Evolutionary conservation across 192 early-diverging fungal genomes (phyloP).

Genomic region (Cetraspora pellucida): DNA sequence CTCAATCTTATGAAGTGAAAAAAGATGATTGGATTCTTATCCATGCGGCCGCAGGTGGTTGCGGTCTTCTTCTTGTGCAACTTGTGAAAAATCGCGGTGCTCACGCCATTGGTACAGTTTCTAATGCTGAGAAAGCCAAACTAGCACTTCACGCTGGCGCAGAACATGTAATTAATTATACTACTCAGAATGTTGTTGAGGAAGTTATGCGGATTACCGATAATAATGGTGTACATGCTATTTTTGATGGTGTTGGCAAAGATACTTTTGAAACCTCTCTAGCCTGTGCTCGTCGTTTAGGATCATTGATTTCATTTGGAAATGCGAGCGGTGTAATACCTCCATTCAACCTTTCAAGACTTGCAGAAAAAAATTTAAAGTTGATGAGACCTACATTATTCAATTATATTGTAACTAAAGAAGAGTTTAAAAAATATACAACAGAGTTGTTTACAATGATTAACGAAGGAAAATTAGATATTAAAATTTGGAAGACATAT

Average conservation of each 20-base stretch:
- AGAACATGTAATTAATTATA: conserved; percentile 76
- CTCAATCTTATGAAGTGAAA: conserved; percentile 71
- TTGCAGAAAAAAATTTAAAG: conserved; percentile 72
- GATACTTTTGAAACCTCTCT: conserved; percentile 78
- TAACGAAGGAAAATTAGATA: conserved; percentile 58
- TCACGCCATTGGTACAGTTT: conserved; percentile 85
- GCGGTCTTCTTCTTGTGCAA: conserved; percentile 80
- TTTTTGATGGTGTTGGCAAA: conserved; percentile 93
- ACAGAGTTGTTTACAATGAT: conserved; percentile 66
- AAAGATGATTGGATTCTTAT: conserved; percentile 80
- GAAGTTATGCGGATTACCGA: conserved; percentile 75
- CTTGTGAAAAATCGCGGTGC: conserved; percentile 76
- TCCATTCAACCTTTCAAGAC: conserved; percentile 56
- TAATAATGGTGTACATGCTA: conserved; percentile 75
- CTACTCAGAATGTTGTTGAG: conserved; percentile 54
- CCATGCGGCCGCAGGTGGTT: conserved; percentile 90
- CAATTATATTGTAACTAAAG: conserved; percentile 65
- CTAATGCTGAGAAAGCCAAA: conserved; percentile 69
- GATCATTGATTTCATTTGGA: conserved; percentile 83
- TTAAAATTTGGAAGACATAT: conserved; percentile 77
- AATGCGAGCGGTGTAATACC: conserved; percentile 83
- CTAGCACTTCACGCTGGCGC: conserved; percentile 64
- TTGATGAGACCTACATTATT: conserved; percentile 77
- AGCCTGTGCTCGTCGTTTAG: conserved; percentile 62
- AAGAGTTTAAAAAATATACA: conserved; percentile 67